Conservation (phyloP, 202 grass and related monocot species). For the Tripidium arundinaceum region DNA sequence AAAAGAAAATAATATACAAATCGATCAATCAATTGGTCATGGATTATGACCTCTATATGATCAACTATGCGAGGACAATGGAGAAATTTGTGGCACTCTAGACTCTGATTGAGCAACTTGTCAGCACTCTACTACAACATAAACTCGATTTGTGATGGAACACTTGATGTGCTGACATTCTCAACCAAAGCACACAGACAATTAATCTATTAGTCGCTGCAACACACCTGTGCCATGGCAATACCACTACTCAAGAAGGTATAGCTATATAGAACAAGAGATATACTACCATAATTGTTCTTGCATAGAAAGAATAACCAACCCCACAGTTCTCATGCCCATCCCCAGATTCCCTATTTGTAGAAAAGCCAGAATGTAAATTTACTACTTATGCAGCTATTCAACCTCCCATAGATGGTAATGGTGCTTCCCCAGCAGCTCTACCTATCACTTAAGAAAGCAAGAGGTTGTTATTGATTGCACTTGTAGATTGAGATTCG, state of each 20-base stretch:
- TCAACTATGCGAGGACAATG: not conserved
- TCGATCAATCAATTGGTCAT: not conserved
- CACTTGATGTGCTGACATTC: not conserved
- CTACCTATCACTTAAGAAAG: not conserved
- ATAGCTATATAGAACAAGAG: not conserved
- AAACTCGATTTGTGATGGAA: not conserved
- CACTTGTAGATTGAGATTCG: not conserved
- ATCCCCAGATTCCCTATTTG: not conserved
- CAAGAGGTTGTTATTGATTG: not conserved
- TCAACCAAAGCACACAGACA: not conserved
- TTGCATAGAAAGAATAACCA: not conserved
- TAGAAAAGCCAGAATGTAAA: not conserved
- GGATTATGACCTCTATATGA: constrained; percentile 3
- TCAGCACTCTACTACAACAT: not conserved
- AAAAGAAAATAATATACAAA: not conserved
- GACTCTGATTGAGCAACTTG: not conserved
- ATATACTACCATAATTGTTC: not conserved
- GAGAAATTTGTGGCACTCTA: not conserved
- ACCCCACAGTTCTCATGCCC: not conserved
- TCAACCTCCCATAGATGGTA: too few relatives aligned
- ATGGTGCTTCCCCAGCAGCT: too few relatives aligned
- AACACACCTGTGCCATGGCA: not conserved
- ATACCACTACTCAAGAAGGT: not conserved
- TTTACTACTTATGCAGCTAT: too few relatives aligned
- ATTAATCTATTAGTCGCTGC: not conserved